A percentile compares a stretch with the other conserved stretches of the same genome.
phyloP scores from a whole-genome alignment of 108 stramenopile species.

The Schizochytrium sp. region DNA sequence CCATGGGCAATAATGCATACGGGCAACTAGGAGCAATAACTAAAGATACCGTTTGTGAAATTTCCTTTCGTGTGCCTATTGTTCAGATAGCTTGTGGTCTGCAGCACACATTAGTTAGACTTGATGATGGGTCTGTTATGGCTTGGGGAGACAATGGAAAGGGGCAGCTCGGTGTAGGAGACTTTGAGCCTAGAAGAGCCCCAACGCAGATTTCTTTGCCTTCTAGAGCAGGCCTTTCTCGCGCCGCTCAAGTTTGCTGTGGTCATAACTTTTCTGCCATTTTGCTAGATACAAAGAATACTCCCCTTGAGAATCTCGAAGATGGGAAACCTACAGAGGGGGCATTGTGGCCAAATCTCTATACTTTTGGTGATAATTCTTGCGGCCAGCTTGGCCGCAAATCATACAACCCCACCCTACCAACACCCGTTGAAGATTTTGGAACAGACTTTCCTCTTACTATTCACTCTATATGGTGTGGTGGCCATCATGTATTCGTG shows the following conservation, averaged over 20 bases:
- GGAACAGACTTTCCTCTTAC: background rate
- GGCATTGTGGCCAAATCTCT: background rate
- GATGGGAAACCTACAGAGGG: background rate
- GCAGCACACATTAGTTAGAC: background rate
- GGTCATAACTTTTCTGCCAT: background rate
- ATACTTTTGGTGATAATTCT: background rate
- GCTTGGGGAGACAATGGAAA: background rate
- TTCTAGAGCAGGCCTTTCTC: background rate
- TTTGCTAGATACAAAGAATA: background rate
- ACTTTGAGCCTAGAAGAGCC: conserved; percentile 14
- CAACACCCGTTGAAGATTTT: background rate
- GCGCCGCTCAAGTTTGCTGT: background rate
- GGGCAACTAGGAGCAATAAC: too few relatives aligned
- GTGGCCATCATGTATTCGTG: background rate
- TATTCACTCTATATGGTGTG: background rate
- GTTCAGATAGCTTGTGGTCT: background rate
- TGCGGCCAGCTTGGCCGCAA: background rate
- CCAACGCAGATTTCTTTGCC: background rate
- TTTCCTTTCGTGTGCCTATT: background rate
- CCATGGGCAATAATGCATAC: background rate
- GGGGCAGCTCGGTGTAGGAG: background rate
- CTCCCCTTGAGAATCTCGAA: background rate
- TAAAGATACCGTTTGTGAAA: too few relatives aligned
- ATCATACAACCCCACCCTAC: background rate
- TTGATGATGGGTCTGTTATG: conserved; percentile 29